These are phyloP conservation scores for Aspergillus sp. DNA, from an alignment of 2,329 filamentous ascomycete species.

Conservation along the genomic window DNA sequence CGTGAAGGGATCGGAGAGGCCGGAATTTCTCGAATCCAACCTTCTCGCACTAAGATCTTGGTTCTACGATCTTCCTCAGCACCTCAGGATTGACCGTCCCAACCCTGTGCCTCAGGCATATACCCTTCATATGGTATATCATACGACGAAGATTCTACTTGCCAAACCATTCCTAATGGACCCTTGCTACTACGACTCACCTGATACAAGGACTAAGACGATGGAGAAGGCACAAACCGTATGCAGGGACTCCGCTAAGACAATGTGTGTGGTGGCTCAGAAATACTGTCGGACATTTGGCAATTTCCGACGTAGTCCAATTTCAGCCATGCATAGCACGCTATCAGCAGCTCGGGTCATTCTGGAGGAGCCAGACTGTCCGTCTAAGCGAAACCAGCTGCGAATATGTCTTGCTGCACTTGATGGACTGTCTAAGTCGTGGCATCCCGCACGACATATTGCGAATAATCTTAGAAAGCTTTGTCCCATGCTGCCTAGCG, in stretches of 20 bases:
- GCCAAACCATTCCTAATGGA: conserved; percentile 30
- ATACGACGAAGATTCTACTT: conserved; percentile 37
- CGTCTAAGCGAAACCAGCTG: neutral
- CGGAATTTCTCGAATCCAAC: conserved; percentile 31
- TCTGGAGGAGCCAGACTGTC: neutral
- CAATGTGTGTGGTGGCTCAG: conserved; percentile 29
- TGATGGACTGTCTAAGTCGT: conserved; percentile 6
- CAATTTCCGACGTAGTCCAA: conserved; percentile 36
- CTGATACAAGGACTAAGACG: neutral
- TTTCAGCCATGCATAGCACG: conserved; percentile 38
- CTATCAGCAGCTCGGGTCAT: conserved; percentile 33
- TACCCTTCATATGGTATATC: conserved; percentile 39
- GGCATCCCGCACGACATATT: conserved; percentile 10
- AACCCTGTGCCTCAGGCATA: conserved; percentile 34
- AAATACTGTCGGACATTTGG: conserved; percentile 37
- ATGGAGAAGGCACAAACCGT: conserved; percentile 7
- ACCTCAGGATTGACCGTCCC: conserved; percentile 32
- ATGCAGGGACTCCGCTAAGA: conserved; percentile 27
- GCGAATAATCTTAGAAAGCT: neutral
- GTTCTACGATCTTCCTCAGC: conserved; percentile 38
- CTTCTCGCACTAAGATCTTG: conserved; percentile 37
- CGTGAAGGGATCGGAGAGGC: neutral
- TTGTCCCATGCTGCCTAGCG: neutral
- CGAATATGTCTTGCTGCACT: conserved; percentile 8
- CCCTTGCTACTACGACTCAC: neutral